phyloP scores from a whole-genome alignment of 1,284 basidiomycete species.

The Gomphus sp. region DNA sequence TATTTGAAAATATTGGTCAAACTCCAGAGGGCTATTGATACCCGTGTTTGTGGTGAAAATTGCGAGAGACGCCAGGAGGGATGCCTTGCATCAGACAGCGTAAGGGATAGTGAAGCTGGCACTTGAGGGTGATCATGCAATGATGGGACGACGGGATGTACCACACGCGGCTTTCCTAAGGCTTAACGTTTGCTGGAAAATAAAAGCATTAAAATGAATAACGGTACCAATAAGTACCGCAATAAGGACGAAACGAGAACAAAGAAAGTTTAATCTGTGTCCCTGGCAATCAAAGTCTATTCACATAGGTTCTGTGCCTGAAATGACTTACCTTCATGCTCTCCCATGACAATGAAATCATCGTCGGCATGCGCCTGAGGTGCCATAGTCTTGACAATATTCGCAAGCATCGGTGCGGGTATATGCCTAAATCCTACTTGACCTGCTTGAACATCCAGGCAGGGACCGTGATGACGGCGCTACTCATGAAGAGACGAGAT shows the following conservation, averaged over 20 bases:
- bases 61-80: slow-evolving; percentile 50
- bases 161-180: slow-evolving; percentile 67
- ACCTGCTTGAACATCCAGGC: slow-evolving; percentile 42
- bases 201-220: background rate
- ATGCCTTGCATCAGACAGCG: slow-evolving; percentile 38
- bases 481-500: no score
- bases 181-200: slow-evolving; percentile 56
- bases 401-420: slow-evolving; percentile 60
- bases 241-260: no score
- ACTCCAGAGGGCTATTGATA: slow-evolving; percentile 64
- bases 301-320: no score
- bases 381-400: slow-evolving; percentile 53
- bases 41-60: slow-evolving; percentile 37
- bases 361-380: slow-evolving; percentile 43
- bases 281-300: no score
- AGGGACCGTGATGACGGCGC: no score
- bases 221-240: background rate
- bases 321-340: slow-evolving; percentile 57
- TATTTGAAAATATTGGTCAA: slow-evolving; percentile 72
- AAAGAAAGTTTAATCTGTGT: background rate
- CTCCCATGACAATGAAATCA: slow-evolving; percentile 66
- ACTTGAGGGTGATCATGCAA: slow-evolving; percentile 37
- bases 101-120: slow-evolving; percentile 51
- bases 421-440: slow-evolving; percentile 59
- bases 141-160: slow-evolving; percentile 47